Percentiles rank a stretch among this genome's conserved stretches.
These are phyloP conservation scores for Paspalum vaginatum DNA, from an alignment of 176 grass and related monocot genomes.

Conservation along the genomic window DNA sequence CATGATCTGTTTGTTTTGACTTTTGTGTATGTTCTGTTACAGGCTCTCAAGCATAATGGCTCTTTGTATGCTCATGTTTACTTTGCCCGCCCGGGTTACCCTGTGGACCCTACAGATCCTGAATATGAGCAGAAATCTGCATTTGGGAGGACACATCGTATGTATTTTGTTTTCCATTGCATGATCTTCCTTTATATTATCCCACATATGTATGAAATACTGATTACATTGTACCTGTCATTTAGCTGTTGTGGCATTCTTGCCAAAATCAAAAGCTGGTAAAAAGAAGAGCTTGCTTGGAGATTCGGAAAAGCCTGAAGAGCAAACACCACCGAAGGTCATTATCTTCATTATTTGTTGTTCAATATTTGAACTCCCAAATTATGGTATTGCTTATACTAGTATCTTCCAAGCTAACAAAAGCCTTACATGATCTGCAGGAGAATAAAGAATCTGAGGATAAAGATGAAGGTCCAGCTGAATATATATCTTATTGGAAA, in stretches of 20 bases:
- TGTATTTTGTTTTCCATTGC: slow-evolving; percentile 37
- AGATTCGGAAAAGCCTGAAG: slow-evolving; percentile 54
- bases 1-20: slow-evolving; percentile 1
- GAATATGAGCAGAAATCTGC: slow-evolving; percentile 83
- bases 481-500: slow-evolving; percentile 98
- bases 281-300: slow-evolving; percentile 97
- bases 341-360: slow-evolving; percentile 19
- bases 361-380: slow-evolving; percentile 14
- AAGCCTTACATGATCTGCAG: slow-evolving; percentile 39
- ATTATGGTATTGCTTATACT: slow-evolving; percentile 18
- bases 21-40: slow-evolving; percentile 5
- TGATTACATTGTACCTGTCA: slow-evolving; percentile 31
- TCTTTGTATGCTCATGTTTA: slow-evolving; percentile 98
- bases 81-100: slow-evolving; percentile 91
- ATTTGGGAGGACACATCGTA: slow-evolving; percentile 88
- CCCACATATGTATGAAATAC: not conserved
- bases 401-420: slow-evolving; percentile 38
- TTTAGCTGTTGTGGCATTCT: slow-evolving; percentile 79
- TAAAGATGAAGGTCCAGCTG: slow-evolving; percentile 69
- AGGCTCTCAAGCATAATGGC: slow-evolving; percentile 94
- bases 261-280: slow-evolving; percentile 91
- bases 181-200: slow-evolving; percentile 4
- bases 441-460: slow-evolving; percentile 62
- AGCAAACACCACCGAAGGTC: slow-evolving; percentile 57
- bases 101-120: slow-evolving; percentile 92